phyloP scores from a whole-genome alignment of 768 basidiomycete species.

The Chalciporus sphaerocephalus region DNA sequence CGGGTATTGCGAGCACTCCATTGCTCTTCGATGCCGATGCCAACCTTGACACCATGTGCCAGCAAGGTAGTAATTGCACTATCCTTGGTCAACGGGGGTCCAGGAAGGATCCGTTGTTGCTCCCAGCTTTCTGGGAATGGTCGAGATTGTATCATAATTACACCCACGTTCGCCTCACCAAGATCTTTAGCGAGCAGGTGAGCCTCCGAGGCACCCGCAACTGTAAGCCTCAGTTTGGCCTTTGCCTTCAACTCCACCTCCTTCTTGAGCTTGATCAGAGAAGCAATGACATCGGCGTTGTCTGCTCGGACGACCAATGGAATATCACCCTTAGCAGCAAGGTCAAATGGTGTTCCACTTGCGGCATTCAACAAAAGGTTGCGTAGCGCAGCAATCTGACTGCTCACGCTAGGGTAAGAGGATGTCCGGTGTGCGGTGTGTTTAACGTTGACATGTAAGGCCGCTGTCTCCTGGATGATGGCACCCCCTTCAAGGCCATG shows the following conservation, averaged over 20 bases:
- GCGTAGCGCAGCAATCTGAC: constrained; percentile 74
- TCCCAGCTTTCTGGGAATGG: constrained; percentile 78
- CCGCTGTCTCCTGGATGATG: constrained; percentile 55
- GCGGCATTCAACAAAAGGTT: constrained; percentile 47
- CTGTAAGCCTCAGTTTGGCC: constrained; percentile 49
- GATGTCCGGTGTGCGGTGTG: constrained; percentile 41
- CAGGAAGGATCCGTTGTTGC: constrained; percentile 35
- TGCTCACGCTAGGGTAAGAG: constrained; percentile 57
- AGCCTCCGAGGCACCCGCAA: constrained; percentile 65
- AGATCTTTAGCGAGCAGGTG: constrained; percentile 72
- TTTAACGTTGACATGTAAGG: constrained; percentile 57
- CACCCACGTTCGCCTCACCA: constrained; percentile 60
- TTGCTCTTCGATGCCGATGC: constrained; percentile 57
- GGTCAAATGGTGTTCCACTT: constrained; percentile 32
- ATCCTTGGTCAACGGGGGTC: constrained; percentile 34
- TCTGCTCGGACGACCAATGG: constrained; percentile 72
- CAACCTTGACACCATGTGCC: constrained; percentile 67
- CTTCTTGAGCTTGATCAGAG: constrained; percentile 63
- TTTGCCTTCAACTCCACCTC: constrained; percentile 50
- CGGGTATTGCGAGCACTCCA: constrained; percentile 75
- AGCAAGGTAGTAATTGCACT: constrained; percentile 59
- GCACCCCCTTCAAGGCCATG: constrained; percentile 56
- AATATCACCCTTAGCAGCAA: constrained; percentile 54
- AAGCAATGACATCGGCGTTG: constrained; percentile 80
- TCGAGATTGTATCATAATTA: constrained; percentile 62